Evolutionary conservation across 768 basidiomycete species (phyloP).

Genomic region (Symmetrospora coprosmae): DNA sequence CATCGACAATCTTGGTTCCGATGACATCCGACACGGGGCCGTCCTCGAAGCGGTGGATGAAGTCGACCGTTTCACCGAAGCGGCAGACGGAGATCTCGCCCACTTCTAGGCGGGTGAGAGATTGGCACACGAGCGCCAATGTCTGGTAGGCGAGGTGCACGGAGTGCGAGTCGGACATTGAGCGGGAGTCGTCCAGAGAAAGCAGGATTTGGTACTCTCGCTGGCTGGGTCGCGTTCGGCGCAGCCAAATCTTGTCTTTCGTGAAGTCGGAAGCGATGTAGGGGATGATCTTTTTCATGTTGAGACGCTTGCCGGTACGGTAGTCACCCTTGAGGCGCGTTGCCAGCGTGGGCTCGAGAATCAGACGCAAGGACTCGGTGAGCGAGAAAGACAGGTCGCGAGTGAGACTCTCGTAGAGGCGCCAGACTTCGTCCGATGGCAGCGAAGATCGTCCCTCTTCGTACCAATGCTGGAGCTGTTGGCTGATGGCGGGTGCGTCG

Average conservation of each 20-base stretch:
- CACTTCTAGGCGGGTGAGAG: constrained; percentile 77
- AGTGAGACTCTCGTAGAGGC: constrained; percentile 74
- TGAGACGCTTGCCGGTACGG: constrained; percentile 88
- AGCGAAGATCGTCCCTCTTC: constrained; percentile 30
- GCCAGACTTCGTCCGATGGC: constrained; percentile 68
- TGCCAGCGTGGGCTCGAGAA: constrained; percentile 84
- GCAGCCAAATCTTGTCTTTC: constrained; percentile 97
- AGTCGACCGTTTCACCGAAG: constrained; percentile 75
- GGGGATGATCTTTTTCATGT: constrained; percentile 96
- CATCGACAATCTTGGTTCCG: constrained; percentile 62
- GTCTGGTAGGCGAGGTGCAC: constrained; percentile 90
- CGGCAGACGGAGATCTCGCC: constrained; percentile 85
- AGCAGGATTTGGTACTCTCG: constrained; percentile 91
- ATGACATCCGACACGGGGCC: constrained; percentile 61
- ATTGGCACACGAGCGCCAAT: constrained; percentile 76
- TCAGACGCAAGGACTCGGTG: constrained; percentile 90
- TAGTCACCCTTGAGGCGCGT: constrained; percentile 93
- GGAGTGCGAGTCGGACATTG: constrained; percentile 85
- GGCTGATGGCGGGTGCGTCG: neutral
- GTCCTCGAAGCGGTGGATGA: constrained; percentile 71
- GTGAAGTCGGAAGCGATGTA: constrained; percentile 98
- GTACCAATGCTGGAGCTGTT: constrained; percentile 13
- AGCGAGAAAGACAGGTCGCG: constrained; percentile 78
- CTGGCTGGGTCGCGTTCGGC: constrained; percentile 80
- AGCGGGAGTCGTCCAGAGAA: constrained; percentile 87